These are phyloP conservation scores for Linum trigynum DNA, from an alignment of 345 rosid genomes.

Conservation along the genomic window DNA sequence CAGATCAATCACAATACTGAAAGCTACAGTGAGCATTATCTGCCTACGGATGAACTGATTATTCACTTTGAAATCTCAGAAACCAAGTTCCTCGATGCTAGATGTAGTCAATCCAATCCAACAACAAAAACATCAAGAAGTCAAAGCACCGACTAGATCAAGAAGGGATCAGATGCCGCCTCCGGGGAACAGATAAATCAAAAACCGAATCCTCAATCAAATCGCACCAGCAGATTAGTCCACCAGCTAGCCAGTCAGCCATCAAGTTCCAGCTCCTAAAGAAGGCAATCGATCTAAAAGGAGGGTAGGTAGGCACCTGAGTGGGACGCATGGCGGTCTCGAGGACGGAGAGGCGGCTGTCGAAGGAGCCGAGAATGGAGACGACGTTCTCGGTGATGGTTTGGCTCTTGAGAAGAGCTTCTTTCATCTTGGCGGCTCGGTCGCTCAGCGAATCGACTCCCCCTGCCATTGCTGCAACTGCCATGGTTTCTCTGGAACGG, in stretches of 20 bases:
- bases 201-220: too few relatives aligned
- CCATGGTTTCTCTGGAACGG: background rate
- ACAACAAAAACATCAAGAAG: too few relatives aligned
- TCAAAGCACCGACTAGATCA: too few relatives aligned
- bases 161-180: too few relatives aligned
- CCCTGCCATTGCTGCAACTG: constrained; percentile 32
- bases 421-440: constrained; percentile 68
- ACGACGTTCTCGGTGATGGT: constrained; percentile 82
- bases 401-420: constrained; percentile 77
- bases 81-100: too few relatives aligned
- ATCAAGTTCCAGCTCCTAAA: background rate
- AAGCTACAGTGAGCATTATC: too few relatives aligned
- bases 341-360: constrained; percentile 93
- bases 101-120: too few relatives aligned
- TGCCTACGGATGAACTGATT: too few relatives aligned
- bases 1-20: background rate
- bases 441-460: constrained; percentile 65
- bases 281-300: background rate
- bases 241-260: background rate
- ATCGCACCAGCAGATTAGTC: background rate
- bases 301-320: constrained; percentile 40
- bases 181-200: too few relatives aligned
- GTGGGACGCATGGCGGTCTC: constrained; percentile 99
- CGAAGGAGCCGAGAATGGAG: constrained; percentile 89
- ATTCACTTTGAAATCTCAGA: too few relatives aligned